A percentile compares a stretch with the other conserved stretches of the same genome.
Evolutionary conservation across 2,329 filamentous ascomycete species (phyloP).

Genomic region (Talaromyces sp.): DNA sequence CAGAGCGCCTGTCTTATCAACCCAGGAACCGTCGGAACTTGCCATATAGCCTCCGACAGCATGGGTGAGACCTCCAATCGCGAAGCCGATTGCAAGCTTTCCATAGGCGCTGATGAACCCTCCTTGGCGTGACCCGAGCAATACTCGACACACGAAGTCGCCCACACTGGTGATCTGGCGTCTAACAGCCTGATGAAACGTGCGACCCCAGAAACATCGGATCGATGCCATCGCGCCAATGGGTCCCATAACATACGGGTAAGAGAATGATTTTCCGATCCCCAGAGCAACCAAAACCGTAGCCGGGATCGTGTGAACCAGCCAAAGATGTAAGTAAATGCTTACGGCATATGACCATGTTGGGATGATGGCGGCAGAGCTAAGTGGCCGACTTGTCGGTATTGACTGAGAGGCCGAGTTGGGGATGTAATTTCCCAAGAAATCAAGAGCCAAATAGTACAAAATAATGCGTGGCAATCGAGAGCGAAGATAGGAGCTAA

Average conservation of each 20-base stretch:
- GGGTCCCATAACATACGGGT: neutral
- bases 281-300: neutral
- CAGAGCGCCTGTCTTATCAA: neutral
- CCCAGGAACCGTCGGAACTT: neutral
- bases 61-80: neutral
- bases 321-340: neutral
- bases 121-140: neutral
- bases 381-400: neutral
- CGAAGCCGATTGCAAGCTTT: neutral
- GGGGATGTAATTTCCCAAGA: neutral
- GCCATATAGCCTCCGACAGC: neutral
- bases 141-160: neutral
- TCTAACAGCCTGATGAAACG: neutral
- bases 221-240: neutral
- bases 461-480: neutral
- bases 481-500: neutral
- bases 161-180: neutral
- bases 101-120: neutral
- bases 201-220: neutral
- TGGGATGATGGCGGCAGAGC: neutral
- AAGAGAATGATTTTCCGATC: neutral
- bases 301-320: neutral
- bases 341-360: neutral
- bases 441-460: neutral
- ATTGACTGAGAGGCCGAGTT: neutral